Conservation (phyloP, 1,284 basidiomycete species). For the Amylostereum areolatum region DNA sequence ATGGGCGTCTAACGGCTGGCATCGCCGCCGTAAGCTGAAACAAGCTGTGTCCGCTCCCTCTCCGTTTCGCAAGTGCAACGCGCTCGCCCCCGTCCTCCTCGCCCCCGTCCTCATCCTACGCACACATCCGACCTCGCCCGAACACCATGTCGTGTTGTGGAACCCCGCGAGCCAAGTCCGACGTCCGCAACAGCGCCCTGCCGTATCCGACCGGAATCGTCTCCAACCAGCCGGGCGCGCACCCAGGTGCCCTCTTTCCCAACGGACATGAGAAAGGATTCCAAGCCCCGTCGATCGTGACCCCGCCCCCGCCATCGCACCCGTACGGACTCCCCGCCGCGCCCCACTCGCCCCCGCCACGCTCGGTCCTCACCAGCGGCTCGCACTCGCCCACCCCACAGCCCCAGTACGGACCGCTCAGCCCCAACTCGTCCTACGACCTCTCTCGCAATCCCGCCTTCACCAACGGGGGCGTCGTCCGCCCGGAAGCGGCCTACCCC, state of each 20-base stretch:
- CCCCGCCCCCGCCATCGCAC: background rate
- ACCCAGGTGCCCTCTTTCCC: conserved; percentile 5
- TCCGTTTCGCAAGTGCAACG: too few relatives aligned
- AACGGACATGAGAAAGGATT: background rate
- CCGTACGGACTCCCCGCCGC: background rate
- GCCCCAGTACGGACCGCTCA: background rate
- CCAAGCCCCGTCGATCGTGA: too few relatives aligned
- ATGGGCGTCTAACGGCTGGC: too few relatives aligned
- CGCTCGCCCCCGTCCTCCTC: too few relatives aligned
- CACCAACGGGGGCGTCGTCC: too few relatives aligned
- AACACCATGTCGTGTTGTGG: conserved; percentile 12
- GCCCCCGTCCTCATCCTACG: too few relatives aligned
- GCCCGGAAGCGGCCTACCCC: background rate
- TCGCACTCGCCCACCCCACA: background rate
- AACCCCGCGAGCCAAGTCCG: background rate
- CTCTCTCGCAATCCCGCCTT: too few relatives aligned
- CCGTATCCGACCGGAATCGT: conserved; percentile 4
- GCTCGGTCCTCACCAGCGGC: background rate
- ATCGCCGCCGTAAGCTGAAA: too few relatives aligned
- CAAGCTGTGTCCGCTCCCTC: too few relatives aligned
- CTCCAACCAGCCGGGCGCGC: conserved; percentile 1
- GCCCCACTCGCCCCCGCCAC: background rate
- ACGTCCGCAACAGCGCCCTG: background rate
- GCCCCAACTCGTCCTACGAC: background rate
- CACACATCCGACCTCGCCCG: too few relatives aligned